Conservation (phyloP, 257 asterid species). For the Nicotiana undulata region DNA sequence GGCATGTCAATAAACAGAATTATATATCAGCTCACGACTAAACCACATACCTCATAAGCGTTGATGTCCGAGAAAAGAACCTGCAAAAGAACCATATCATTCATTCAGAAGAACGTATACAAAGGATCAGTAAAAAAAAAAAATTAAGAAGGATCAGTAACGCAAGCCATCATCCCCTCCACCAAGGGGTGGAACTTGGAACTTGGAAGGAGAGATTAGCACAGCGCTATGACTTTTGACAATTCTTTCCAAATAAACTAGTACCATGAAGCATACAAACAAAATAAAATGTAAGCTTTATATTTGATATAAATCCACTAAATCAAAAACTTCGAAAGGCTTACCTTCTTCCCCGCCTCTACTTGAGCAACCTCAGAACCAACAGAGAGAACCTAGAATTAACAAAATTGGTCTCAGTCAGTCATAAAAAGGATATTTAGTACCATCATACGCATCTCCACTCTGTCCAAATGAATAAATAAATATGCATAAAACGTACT, state of each 20-base stretch:
- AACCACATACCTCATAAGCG: slow-evolving; percentile 66
- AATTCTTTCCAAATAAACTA: neutral
- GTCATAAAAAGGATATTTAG: neutral
- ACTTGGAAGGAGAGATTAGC: neutral
- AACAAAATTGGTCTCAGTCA: neutral
- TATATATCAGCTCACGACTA: neutral
- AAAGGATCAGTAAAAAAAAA: no score
- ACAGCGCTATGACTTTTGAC: neutral
- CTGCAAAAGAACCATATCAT: slow-evolving; percentile 33
- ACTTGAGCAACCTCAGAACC: slow-evolving; percentile 65
- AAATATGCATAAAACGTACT: slow-evolving; percentile 32
- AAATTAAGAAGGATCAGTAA: neutral
- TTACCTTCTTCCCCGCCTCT: slow-evolving; percentile 72
- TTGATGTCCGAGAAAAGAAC: slow-evolving; percentile 82
- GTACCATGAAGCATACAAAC: neutral
- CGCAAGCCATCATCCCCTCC: neutral
- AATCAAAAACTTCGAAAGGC: neutral
- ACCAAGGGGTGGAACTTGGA: neutral
- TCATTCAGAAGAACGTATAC: neutral
- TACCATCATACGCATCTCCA: neutral
- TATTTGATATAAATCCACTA: neutral
- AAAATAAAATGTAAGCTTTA: neutral
- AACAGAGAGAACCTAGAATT: slow-evolving; percentile 56
- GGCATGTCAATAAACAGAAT: neutral
- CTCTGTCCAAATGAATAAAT: neutral